phyloP scores from a whole-genome alignment of 1,284 basidiomycete species.

The Athelia psychrophila region DNA sequence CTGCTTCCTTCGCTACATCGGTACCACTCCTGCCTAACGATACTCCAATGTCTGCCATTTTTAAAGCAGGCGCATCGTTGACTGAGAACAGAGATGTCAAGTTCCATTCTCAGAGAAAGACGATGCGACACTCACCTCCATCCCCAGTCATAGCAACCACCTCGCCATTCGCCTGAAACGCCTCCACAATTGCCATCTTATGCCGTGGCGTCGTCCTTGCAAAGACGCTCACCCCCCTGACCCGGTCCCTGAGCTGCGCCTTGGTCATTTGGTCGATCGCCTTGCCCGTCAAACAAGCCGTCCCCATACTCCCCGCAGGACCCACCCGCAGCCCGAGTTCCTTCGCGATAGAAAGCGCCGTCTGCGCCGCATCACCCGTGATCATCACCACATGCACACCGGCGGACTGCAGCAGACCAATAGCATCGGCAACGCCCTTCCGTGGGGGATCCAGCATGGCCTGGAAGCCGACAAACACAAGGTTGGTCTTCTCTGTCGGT shows the following conservation, averaged over 20 bases:
- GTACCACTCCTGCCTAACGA: constrained; percentile 97
- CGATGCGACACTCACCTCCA: constrained; percentile 64
- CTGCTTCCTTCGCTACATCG: constrained; percentile 97
- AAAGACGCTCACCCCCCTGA: constrained; percentile 86
- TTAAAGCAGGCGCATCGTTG: constrained; percentile 95
- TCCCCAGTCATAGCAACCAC: constrained; percentile 99
- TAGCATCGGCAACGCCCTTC: constrained; percentile 88
- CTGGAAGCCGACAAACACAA: constrained; percentile 91
- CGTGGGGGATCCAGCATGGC: constrained; percentile 96
- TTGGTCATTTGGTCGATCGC: constrained; percentile 85
- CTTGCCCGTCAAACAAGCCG: constrained; percentile 69
- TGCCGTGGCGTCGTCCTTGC: constrained; percentile 94
- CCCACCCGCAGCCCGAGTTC: constrained; percentile 80
- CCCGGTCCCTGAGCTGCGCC: constrained; percentile 78
- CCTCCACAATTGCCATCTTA: constrained; percentile 96
- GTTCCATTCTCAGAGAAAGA: constrained; percentile 4
- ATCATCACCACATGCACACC: constrained; percentile 98
- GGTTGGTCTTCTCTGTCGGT: constrained; percentile 44
- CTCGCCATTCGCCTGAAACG: constrained; percentile 84
- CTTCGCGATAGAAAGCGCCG: constrained; percentile 86
- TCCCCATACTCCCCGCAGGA: constrained; percentile 25
- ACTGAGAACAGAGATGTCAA: constrained; percentile 44
- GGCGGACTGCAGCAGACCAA: constrained; percentile 75
- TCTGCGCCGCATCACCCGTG: constrained; percentile 92
- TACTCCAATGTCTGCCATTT: constrained; percentile 97